Evolutionary conservation across 2,329 filamentous ascomycete genomes (phyloP).

Genomic region (Venturia aucupariae): DNA sequence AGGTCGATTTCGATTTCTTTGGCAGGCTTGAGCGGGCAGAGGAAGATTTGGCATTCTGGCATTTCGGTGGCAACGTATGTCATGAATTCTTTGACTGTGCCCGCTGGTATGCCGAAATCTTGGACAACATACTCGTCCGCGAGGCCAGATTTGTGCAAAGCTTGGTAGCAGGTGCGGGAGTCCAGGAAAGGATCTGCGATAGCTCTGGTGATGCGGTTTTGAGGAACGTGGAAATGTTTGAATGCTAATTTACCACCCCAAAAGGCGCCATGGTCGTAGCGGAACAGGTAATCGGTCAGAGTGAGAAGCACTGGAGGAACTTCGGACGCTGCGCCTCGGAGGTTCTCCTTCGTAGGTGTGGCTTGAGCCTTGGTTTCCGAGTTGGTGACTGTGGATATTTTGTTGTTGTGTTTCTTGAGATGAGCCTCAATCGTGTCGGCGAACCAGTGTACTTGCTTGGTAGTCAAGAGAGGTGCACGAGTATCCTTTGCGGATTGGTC

Average conservation of each 20-base stretch:
- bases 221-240: slow-evolving; percentile 54
- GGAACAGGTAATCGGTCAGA: slow-evolving; percentile 58
- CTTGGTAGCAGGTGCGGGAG: slow-evolving; percentile 56
- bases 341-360: background rate
- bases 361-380: background rate
- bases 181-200: slow-evolving; percentile 53
- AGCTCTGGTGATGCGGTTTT: slow-evolving; percentile 53
- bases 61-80: slow-evolving; percentile 9
- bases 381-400: background rate
- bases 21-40: slow-evolving; percentile 29
- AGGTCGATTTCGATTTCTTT: slow-evolving; percentile 3
- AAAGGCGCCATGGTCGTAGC: slow-evolving; percentile 61
- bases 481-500: background rate
- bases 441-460: slow-evolving; percentile 36
- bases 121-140: slow-evolving; percentile 48
- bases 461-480: background rate
- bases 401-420: background rate
- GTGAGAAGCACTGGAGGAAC: slow-evolving; percentile 47
- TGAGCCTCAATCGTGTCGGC: slow-evolving; percentile 35
- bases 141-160: slow-evolving; percentile 46
- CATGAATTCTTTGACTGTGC: slow-evolving; percentile 10
- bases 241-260: slow-evolving; percentile 58
- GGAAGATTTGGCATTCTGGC: slow-evolving; percentile 36
- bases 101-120: slow-evolving; percentile 41
- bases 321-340: slow-evolving; percentile 1